These are phyloP conservation scores for Pythium brachiatum DNA, from an alignment of 352 stramenopile species.

Conservation along the genomic window DNA sequence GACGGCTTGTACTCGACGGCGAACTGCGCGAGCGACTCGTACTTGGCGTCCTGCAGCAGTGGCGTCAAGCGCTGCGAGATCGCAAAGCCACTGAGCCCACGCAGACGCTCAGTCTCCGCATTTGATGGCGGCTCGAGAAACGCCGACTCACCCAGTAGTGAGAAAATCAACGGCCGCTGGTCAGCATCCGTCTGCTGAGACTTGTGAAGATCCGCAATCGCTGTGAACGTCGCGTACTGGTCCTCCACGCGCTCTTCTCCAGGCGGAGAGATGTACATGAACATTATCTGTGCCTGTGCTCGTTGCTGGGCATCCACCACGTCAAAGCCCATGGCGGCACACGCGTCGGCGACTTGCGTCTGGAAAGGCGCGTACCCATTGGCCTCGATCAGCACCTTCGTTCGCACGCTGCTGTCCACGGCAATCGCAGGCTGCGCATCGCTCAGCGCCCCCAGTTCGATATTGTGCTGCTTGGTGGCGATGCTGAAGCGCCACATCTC, in stretches of 20 bases:
- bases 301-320: constrained; percentile 29
- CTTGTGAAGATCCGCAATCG: constrained; percentile 30
- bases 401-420: background rate
- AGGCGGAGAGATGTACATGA: constrained; percentile 61
- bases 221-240: constrained; percentile 48
- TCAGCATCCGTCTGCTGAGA: constrained; percentile 18
- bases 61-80: constrained; percentile 70
- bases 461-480: background rate
- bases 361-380: constrained; percentile 63
- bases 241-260: constrained; percentile 35
- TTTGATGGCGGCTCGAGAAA: constrained; percentile 49
- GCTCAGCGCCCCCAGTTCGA: constrained; percentile 21
- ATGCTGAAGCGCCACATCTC: constrained; percentile 33
- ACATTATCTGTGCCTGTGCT: constrained; percentile 33
- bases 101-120: constrained; percentile 50
- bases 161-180: constrained; percentile 56
- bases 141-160: constrained; percentile 63
- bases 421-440: background rate
- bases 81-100: constrained; percentile 75
- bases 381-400: constrained; percentile 38
- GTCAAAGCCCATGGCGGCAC: constrained; percentile 52
- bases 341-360: constrained; percentile 32
- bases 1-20: constrained; percentile 68
- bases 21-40: constrained; percentile 60
- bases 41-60: constrained; percentile 39